These are phyloP conservation scores for Hemerocallis citrina DNA, from an alignment of 106 monocot species.

Conservation along the genomic window DNA sequence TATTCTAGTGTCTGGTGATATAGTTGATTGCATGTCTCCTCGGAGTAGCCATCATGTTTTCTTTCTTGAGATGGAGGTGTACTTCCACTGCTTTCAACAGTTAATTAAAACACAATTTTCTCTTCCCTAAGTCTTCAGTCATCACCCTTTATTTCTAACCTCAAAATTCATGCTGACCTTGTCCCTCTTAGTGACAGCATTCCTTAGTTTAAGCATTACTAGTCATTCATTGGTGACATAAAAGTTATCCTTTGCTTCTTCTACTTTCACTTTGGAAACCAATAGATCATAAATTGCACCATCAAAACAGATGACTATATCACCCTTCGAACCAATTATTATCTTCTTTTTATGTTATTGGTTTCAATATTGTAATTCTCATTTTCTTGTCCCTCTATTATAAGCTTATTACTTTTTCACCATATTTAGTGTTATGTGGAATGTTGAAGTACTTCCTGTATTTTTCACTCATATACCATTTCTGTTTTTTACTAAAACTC, in stretches of 20 bases:
- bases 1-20: conserved; percentile 15
- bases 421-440: too few species aligned
- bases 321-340: not conserved
- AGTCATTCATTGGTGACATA: not conserved
- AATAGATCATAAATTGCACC: not conserved
- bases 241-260: not conserved
- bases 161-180: conserved; percentile 8
- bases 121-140: not conserved
- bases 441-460: too few species aligned
- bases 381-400: too few species aligned
- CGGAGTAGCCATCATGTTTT: conserved; percentile 22
- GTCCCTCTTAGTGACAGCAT: conserved; percentile 3
- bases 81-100: conserved; percentile 12
- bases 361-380: too few species aligned
- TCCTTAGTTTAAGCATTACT: not conserved
- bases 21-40: conserved; percentile 43
- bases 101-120: not conserved
- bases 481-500: too few species aligned
- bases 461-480: too few species aligned
- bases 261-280: not conserved
- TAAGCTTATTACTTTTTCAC: too few species aligned
- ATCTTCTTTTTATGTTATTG: not conserved
- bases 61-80: conserved; percentile 11
- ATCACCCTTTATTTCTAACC: not conserved
- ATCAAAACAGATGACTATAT: not conserved